Base-by-base conservation (phyloP, 805 yeast species). In the Metschnikowia proteae region DNA sequence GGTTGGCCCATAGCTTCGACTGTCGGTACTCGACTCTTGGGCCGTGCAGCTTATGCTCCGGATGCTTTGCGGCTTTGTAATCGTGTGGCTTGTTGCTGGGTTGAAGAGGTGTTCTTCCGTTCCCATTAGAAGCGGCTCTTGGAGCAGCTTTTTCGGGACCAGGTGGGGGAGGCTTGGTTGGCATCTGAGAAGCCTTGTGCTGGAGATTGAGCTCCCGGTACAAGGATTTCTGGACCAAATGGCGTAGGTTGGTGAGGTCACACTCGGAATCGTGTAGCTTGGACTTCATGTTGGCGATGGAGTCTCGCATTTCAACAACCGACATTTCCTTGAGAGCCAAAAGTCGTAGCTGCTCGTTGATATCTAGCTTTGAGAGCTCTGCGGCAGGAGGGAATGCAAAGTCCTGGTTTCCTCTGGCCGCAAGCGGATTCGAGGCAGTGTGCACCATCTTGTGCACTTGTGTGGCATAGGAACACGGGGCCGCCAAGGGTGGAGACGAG, bases 301-400 rank as follows among this genome's bases (percentile, higher is more conserved):
- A 68, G 54, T 80, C 83, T 53, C 81, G 83, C 38, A 84, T 64
- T 55, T 85, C 90, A 43, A 85, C 75, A 28, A 85, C 69, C 26
- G 77, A 78, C 79, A 83, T 79, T 60, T 86, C 94, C 58, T 83
- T 85, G 36, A 80, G 68, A 0, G 92, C 92, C 39, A 86, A 65
- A 6, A 75, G 66, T 52, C 88, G 73, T 43, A 85, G 64, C 43
- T 82, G 78, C 4, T 76, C 79, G 49, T 80, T 81, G 5, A 83
- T 68, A 36, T 74, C 51, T 26, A 60, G 51, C 3, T 43, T 45
- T 6, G 48, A 43, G 10, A 71, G 58, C 40, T 64, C 65, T 25
- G 63, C 68, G 26, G 59, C 50, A 26, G 60, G 62, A 4, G 75
- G 75, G 6, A 71, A 52, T 1, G 68, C 63, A 5, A 65, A 46